phyloP scores from a whole-genome alignment of 345 rosid species.

The Abelmoschus esculentus region DNA sequence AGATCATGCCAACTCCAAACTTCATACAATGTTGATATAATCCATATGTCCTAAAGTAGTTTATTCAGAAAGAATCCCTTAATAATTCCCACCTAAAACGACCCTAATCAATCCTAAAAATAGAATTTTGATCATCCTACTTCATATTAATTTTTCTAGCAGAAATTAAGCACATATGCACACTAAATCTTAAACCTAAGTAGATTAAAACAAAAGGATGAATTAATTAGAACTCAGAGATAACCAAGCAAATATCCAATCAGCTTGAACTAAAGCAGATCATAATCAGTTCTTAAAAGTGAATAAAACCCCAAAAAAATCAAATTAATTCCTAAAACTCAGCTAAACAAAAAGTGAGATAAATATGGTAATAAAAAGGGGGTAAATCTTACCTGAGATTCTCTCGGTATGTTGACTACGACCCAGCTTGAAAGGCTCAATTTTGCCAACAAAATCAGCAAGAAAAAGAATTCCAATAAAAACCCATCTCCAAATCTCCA shows the following conservation, averaged over 20 bases:
- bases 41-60: background rate
- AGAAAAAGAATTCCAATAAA: constrained; percentile 29
- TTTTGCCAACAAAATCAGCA: constrained; percentile 28
- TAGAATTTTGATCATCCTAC: background rate
- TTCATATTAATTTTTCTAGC: background rate
- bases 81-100: background rate
- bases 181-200: background rate
- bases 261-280: background rate
- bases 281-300: background rate
- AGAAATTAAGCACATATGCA: background rate
- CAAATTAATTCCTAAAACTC: background rate
- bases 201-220: too few species aligned
- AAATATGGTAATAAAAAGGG: background rate
- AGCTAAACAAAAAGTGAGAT: background rate
- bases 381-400: constrained; percentile 56
- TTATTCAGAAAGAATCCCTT: background rate
- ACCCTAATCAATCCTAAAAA: background rate
- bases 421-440: constrained; percentile 46
- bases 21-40: background rate
- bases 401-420: constrained; percentile 77
- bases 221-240: background rate
- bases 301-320: background rate
- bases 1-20: background rate
- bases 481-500: constrained; percentile 48
- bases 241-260: background rate